A percentile compares a stretch with the other conserved stretches of the same genome.
These are phyloP conservation scores for Lasiosphaeriaceae sp. DNA, from an alignment of 495 filamentous ascomycete genomes.

Conservation along the genomic window DNA sequence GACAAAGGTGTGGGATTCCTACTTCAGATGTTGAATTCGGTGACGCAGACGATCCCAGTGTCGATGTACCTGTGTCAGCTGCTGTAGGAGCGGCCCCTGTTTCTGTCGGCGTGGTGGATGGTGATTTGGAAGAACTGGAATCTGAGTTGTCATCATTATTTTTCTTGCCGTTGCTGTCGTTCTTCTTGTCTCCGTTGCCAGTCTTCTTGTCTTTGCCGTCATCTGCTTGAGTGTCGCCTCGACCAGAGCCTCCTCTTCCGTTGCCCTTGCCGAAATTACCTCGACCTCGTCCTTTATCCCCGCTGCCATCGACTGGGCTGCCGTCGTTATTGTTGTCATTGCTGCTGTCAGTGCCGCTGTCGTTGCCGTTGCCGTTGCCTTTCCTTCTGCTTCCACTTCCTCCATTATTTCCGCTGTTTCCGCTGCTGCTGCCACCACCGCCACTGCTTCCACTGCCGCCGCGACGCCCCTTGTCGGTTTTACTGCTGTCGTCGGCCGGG, in stretches of 20 bases:
- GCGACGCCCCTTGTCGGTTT: neutral
- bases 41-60: conserved; percentile 5
- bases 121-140: neutral
- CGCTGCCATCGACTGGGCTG: neutral
- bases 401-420: conserved; percentile 13
- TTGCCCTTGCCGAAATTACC: conserved; percentile 1
- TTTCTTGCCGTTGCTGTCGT: neutral
- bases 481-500: neutral
- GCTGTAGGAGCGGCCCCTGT: neutral
- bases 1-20: neutral
- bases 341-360: conserved; percentile 9
- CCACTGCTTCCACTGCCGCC: conserved; percentile 11
- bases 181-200: neutral
- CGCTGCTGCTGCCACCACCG: conserved; percentile 14
- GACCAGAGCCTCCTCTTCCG: neutral
- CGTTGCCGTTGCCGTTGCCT: conserved; percentile 7
- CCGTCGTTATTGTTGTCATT: neutral
- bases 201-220: neutral
- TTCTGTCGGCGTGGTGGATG: neutral
- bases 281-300: neutral
- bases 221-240: neutral
- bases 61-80: conserved; percentile 1
- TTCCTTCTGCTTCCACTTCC: conserved; percentile 8
- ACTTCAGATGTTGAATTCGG: conserved; percentile 9
- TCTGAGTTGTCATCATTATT: neutral